A percentile compares a stretch with the other conserved stretches of the same genome.
These are phyloP conservation scores for Ceratocystis eucalypticola DNA, from an alignment of 2,329 filamentous ascomycete genomes.

Conservation along the genomic window DNA sequence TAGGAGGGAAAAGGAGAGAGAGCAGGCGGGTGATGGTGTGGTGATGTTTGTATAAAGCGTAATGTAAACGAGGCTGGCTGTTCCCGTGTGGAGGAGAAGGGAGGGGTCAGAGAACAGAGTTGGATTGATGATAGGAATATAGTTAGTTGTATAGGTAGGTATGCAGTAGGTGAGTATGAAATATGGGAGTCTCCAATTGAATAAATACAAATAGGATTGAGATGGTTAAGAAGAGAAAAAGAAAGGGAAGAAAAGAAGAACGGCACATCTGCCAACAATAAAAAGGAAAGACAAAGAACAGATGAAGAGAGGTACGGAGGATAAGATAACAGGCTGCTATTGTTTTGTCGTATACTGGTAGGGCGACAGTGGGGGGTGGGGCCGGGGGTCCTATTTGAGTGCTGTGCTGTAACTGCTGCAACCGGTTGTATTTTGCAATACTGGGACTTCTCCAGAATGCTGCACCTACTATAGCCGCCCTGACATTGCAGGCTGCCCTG, in stretches of 20 bases:
- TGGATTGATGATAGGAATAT: background rate
- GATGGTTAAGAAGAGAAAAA: background rate
- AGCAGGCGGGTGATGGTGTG: background rate
- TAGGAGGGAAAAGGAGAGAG: background rate
- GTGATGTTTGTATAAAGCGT: background rate
- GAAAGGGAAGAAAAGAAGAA: background rate
- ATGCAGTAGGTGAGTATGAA: background rate
- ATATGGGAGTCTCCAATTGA: background rate
- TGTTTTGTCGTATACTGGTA: background rate
- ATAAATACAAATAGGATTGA: background rate
- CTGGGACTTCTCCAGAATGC: too few relatives aligned
- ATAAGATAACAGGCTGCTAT: background rate
- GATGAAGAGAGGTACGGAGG: background rate
- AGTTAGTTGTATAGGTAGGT: background rate
- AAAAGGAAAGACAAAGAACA: background rate
- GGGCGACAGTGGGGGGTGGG: too few relatives aligned
- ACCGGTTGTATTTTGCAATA: too few relatives aligned
- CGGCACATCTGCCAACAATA: background rate
- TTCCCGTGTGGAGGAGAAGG: background rate
- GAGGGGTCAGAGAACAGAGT: background rate
- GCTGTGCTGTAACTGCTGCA: too few relatives aligned
- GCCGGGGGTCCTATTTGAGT: too few relatives aligned
- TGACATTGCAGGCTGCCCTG: too few relatives aligned
- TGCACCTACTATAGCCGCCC: too few relatives aligned
- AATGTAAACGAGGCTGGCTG: background rate